Evolutionary conservation across 225 moss, liverwort and hornwort species (phyloP), one percentile per base, ranked within the genome.

Genomic region (Marchantia paleacea): DNA sequence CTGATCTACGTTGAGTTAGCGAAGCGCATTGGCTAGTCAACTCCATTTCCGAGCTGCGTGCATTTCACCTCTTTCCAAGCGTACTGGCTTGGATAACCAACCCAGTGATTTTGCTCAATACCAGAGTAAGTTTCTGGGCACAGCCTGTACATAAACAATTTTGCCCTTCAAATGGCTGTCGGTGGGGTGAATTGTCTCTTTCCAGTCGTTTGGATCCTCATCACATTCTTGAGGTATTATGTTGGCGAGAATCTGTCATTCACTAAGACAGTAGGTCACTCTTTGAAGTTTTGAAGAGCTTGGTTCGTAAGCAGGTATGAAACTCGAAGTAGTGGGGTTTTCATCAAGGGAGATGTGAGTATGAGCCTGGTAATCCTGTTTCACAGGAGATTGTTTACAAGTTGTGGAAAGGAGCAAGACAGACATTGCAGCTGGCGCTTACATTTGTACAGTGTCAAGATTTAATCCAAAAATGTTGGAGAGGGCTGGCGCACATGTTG

Each of bases 71-170:
- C 61, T 13, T 77, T 77, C 39, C 22, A 55, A 77, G 30, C 13
- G 25, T 28, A 57, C 30, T 12, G 69, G 69, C 25, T 69, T 69
- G 69, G 19, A 26, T 15, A 69, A 69, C 29, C 75, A 57, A 30
- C 29, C 55, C n/a, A 61, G 2, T 61, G 63, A 25, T 49, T n/a
- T 58, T 11, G 7, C 57, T 30, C 29, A 75, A 15, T 16, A 77
- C 13, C 48, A 24, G 62, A 64, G 61, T 77, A 64, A 63, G 77
- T 47, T 77, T 62, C 19, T 64, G 48, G 39, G 48, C 47, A 48
- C 61, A 49, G 39, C 29, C 48, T 77, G 77, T 77, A 77, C 77
- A 77, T 77, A 63, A 57, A 55, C 55, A 48, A 9, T 75, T 14
- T 55, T 57, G 15, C 75, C 55, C 18, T 29, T 30, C 55, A 31